Conservation (phyloP, 2,329 filamentous ascomycete genomes). For the Dactylellina sp. region DNA sequence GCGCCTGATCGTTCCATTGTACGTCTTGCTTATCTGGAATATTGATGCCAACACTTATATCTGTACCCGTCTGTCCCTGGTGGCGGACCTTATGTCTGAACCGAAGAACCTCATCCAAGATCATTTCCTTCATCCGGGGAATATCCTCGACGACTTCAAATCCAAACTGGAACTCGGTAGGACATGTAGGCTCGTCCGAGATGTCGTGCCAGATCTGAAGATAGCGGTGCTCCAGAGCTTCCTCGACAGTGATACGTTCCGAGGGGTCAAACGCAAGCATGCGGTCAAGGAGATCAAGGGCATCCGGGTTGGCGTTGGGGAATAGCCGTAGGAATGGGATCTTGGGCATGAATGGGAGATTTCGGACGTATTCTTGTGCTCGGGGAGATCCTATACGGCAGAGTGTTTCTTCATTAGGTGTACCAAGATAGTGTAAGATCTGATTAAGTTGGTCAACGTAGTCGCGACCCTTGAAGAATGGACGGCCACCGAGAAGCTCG, state of each 20-base stretch:
- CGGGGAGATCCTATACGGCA: constrained; percentile 92
- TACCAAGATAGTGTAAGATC: constrained; percentile 97
- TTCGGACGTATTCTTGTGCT: constrained; percentile 97
- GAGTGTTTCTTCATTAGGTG: constrained; percentile 93
- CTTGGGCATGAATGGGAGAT: constrained; percentile 94
- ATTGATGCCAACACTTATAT: constrained; percentile 29
- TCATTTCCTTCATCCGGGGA: constrained; percentile 94
- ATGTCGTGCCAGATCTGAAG: constrained; percentile 98
- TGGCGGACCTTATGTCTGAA: constrained; percentile 77
- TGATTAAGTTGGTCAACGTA: constrained; percentile 99
- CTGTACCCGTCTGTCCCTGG: constrained; percentile 58
- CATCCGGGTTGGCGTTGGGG: constrained; percentile 93
- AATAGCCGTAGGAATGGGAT: constrained; percentile 89
- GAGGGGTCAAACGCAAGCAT: constrained; percentile 98
- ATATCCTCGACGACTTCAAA: constrained; percentile 99
- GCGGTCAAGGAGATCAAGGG: constrained; percentile 91
- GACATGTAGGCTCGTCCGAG: constrained; percentile 92
- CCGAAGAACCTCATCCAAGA: constrained; percentile 88
- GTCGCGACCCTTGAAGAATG: constrained; percentile 99
- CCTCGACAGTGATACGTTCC: constrained; percentile 90
- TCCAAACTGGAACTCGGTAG: constrained; percentile 95
- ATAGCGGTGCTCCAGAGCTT: constrained; percentile 95
- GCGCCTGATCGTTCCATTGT: constrained; percentile 64
- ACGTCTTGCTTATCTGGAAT: constrained; percentile 73
- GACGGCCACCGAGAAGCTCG: constrained; percentile 92